These are phyloP conservation scores for Pseudocercospora vitis DNA, from an alignment of 2,329 filamentous ascomycete genomes.

Conservation along the genomic window DNA sequence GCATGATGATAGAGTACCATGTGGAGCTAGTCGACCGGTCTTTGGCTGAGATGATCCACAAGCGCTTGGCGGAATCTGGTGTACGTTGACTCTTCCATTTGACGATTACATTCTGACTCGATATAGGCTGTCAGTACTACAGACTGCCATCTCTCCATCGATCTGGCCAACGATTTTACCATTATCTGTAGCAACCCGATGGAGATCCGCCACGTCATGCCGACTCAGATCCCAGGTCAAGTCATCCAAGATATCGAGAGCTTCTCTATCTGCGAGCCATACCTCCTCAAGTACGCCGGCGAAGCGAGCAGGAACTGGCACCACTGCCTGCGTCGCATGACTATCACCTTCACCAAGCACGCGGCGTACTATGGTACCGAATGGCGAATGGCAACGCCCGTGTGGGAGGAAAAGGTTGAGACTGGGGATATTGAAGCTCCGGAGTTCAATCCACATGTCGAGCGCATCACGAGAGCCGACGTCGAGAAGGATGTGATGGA, in stretches of 20 bases:
- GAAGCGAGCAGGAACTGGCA: not conserved
- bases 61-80: no score
- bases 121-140: not conserved
- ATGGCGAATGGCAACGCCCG: not conserved
- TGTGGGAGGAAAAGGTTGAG: not conserved
- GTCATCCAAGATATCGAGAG: not conserved
- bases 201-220: not conserved
- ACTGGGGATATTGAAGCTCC: not conserved
- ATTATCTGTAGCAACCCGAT: not conserved
- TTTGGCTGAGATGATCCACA: no score
- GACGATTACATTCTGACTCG: no score
- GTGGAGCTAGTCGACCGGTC: no score
- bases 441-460: not conserved
- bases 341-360: not conserved
- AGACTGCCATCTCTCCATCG: not conserved
- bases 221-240: not conserved
- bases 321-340: slow-evolving; percentile 12
- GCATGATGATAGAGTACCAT: no score
- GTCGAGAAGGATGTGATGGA: slow-evolving; percentile 2
- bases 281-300: not conserved
- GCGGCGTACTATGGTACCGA: not conserved
- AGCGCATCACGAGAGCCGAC: not conserved
- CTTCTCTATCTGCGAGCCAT: slow-evolving; percentile 8
- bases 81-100: no score
- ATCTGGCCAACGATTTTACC: not conserved